Evolutionary conservation across 2,329 filamentous ascomycete species (phyloP).

Genomic region (Penicillium griseofulvum): DNA sequence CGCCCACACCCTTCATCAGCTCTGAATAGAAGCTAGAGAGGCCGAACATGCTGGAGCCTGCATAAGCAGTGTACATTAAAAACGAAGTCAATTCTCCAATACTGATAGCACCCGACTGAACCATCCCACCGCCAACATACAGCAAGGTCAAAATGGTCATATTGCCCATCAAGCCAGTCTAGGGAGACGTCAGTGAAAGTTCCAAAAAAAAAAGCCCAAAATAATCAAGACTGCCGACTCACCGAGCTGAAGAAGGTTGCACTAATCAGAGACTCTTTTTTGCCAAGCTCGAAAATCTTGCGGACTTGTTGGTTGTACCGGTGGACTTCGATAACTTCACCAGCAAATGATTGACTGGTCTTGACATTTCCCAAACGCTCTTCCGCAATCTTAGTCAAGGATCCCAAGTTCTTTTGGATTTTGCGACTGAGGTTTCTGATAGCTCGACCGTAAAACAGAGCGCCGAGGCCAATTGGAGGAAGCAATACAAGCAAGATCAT

Average conservation of each 20-base stretch:
- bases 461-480: slow-evolving; percentile 83
- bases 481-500: slow-evolving; percentile 82
- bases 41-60: slow-evolving; percentile 83
- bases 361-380: slow-evolving; percentile 96
- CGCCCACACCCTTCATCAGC: slow-evolving; percentile 97
- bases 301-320: slow-evolving; percentile 91
- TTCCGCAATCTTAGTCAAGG: slow-evolving; percentile 93
- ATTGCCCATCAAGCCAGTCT: slow-evolving; percentile 89
- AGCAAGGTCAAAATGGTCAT: slow-evolving; percentile 92
- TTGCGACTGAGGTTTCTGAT: slow-evolving; percentile 87
- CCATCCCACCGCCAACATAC: slow-evolving; percentile 86
- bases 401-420: slow-evolving; percentile 91
- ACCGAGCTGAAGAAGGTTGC: slow-evolving; percentile 80
- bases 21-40: slow-evolving; percentile 96
- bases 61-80: slow-evolving; percentile 95
- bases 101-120: slow-evolving; percentile 78
- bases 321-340: slow-evolving; percentile 82
- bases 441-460: slow-evolving; percentile 85
- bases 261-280: slow-evolving; percentile 79
- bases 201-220: not conserved
- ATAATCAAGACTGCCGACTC: slow-evolving; percentile 20
- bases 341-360: slow-evolving; percentile 93
- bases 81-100: slow-evolving; percentile 94
- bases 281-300: slow-evolving; percentile 86
- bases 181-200: slow-evolving; percentile 35